phyloP scores from a whole-genome alignment of 2,329 filamentous ascomycete genomes.

The Fusarium buxicola region DNA sequence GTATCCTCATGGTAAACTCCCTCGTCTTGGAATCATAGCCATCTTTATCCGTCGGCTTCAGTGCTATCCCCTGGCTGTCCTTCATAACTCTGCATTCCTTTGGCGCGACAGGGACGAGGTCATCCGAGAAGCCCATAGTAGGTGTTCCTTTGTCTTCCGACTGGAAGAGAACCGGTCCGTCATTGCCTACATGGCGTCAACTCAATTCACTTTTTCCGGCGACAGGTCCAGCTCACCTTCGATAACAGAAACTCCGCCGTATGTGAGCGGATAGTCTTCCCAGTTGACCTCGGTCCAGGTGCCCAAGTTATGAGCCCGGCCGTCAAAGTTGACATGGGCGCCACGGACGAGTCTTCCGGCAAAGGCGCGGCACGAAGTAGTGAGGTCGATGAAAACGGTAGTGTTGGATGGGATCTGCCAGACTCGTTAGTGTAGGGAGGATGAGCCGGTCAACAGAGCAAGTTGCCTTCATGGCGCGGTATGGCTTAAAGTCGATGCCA shows the following conservation, averaged over 20 bases:
- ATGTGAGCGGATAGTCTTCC: constrained; percentile 26
- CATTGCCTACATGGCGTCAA: constrained; percentile 27
- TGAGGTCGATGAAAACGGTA: constrained; percentile 32
- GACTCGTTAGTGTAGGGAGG: neutral
- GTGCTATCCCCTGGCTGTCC: constrained; percentile 15
- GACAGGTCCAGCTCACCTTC: constrained; percentile 14
- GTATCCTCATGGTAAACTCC: constrained; percentile 13
- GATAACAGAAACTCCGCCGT: constrained; percentile 37
- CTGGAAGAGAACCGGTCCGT: constrained; percentile 26
- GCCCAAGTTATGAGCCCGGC: constrained; percentile 30
- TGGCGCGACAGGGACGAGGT: constrained; percentile 28
- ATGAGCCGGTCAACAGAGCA: accelerated
- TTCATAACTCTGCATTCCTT: constrained; percentile 19
- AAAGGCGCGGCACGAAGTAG: constrained; percentile 22
- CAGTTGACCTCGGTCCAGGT: constrained; percentile 38
- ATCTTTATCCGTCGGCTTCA: constrained; percentile 38
- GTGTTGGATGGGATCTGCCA: constrained; percentile 27
- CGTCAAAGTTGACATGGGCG: constrained; percentile 22
- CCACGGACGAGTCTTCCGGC: constrained; percentile 36
- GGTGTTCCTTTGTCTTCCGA: constrained; percentile 25
- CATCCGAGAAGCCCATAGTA: constrained; percentile 19
- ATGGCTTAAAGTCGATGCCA: constrained; percentile 35
- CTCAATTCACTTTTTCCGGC: neutral
- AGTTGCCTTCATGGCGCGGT: constrained; percentile 33
- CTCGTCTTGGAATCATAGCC: constrained; percentile 29